These are phyloP conservation scores for Ustilago xerochloae DNA, from an alignment of 1,284 basidiomycete genomes.

Conservation along the genomic window DNA sequence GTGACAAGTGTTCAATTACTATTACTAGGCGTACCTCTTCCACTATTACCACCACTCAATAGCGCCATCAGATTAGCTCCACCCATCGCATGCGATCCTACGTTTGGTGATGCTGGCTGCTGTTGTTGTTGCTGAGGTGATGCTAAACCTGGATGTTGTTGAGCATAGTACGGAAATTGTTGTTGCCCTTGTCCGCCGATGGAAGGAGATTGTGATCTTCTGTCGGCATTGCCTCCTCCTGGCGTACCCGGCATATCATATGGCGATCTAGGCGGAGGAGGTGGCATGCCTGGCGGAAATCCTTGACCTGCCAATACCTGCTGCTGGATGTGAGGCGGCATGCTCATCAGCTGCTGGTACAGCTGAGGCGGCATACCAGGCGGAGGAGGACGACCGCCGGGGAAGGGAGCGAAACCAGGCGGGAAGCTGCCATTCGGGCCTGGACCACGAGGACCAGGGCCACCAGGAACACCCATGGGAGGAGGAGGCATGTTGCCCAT, in stretches of 20 bases:
- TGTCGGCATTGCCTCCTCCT: neutral
- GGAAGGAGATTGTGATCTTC: conserved; percentile 17
- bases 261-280: conserved; percentile 19
- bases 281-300: conserved; percentile 34
- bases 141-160: conserved; percentile 6
- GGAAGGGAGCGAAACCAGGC: conserved; percentile 27
- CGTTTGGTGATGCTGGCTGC: conserved; percentile 5
- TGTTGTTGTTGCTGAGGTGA: conserved; percentile 10
- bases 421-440: conserved; percentile 28
- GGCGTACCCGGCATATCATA: conserved; percentile 32
- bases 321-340: conserved; percentile 62
- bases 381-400: conserved; percentile 34
- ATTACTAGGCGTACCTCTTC: conserved; percentile 29
- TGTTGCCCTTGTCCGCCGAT: neutral
- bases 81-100: conserved; percentile 38
- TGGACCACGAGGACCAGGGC: conserved; percentile 19
- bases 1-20: neutral
- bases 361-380: conserved; percentile 58
- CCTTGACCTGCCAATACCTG: conserved; percentile 46
- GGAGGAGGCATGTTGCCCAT: conserved; percentile 39
- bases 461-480: conserved; percentile 33
- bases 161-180: conserved; percentile 37
- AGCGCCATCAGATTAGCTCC: conserved; percentile 54
- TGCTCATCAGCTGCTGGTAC: conserved; percentile 61
- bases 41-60: conserved; percentile 26